Conservation (phyloP, 768 basidiomycete species). For the Stropharia rugosoannulata region DNA sequence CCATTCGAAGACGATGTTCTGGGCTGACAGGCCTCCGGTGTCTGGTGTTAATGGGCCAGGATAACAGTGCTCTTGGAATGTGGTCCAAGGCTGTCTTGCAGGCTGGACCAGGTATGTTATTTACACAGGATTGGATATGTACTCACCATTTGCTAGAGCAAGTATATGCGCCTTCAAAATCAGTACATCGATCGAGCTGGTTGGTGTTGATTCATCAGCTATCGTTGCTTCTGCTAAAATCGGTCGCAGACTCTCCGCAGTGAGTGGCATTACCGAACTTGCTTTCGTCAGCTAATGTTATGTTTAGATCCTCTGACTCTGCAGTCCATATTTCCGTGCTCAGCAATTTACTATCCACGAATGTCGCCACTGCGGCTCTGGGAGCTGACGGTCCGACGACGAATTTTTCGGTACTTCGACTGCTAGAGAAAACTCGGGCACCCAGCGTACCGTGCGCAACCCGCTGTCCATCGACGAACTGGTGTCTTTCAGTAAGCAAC, state of each 20-base stretch:
- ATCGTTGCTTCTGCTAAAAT: constrained; percentile 47
- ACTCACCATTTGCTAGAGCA: no score
- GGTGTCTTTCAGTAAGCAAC: constrained; percentile 64
- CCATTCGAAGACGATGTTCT: constrained; percentile 53
- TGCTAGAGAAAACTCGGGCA: no score
- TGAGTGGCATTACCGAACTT: constrained; percentile 29
- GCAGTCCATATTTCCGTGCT: constrained; percentile 50
- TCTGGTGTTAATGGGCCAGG: constrained; percentile 60
- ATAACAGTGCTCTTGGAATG: constrained; percentile 41
- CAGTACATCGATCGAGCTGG: constrained; percentile 49
- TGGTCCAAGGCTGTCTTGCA: constrained; percentile 43
- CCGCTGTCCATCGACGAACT: no score
- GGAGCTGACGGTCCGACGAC: constrained; percentile 26
- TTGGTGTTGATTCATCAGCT: constrained; percentile 55
- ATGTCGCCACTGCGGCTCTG: constrained; percentile 20
- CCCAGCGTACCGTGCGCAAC: no score
- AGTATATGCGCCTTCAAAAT: constrained; percentile 37
- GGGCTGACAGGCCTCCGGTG: constrained; percentile 61
- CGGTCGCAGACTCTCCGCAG: constrained; percentile 49
- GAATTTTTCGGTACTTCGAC: no score
- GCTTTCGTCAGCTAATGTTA: background rate
- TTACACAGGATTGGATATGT: no score
- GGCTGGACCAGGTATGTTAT: constrained; percentile 29
- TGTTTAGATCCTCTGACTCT: constrained; percentile 46
- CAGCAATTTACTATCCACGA: constrained; percentile 40